phyloP scores from a whole-genome alignment of 495 filamentous ascomycete genomes.

The Cercophora scortea region DNA sequence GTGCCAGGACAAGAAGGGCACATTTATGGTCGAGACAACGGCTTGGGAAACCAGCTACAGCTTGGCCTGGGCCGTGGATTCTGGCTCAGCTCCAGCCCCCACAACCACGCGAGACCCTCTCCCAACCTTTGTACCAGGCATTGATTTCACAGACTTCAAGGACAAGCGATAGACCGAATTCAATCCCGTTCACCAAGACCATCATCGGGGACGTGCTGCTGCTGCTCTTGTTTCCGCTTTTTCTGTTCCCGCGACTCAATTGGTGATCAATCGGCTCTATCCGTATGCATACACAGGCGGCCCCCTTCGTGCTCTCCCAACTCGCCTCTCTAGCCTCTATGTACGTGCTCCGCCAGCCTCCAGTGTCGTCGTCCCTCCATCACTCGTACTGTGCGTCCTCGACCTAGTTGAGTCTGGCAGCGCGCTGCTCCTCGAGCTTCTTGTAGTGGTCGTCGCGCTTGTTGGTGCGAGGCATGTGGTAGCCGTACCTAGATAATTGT shows the following conservation, averaged over 20 bases:
- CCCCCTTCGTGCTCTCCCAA: neutral
- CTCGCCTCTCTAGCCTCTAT: neutral
- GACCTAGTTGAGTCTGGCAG: constrained; percentile 17
- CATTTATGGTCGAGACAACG: constrained; percentile 75
- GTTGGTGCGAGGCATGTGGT: constrained; percentile 42
- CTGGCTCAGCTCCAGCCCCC: neutral
- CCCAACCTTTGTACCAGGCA: too few species aligned
- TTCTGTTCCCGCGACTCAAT: constrained; percentile 11
- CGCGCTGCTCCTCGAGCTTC: constrained; percentile 39
- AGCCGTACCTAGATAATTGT: constrained; percentile 37
- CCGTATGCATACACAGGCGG: constrained; percentile 15
- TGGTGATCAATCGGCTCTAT: constrained; percentile 14
- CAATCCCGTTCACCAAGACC: neutral
- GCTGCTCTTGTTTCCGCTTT: too few species aligned
- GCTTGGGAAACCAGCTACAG: constrained; percentile 51
- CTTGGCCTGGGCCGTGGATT: neutral
- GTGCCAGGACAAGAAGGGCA: constrained; percentile 55
- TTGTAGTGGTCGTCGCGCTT: constrained; percentile 41
- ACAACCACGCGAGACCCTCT: neutral
- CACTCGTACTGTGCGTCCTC: neutral
- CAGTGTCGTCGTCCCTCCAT: neutral
- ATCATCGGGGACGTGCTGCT: too few species aligned
- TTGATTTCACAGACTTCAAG: too few species aligned
- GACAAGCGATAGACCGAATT: neutral
- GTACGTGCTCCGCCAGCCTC: constrained; percentile 1